Evolutionary conservation across 805 yeast genomes (phyloP).

Genomic region (Metschnikowia cerradonensis): DNA sequence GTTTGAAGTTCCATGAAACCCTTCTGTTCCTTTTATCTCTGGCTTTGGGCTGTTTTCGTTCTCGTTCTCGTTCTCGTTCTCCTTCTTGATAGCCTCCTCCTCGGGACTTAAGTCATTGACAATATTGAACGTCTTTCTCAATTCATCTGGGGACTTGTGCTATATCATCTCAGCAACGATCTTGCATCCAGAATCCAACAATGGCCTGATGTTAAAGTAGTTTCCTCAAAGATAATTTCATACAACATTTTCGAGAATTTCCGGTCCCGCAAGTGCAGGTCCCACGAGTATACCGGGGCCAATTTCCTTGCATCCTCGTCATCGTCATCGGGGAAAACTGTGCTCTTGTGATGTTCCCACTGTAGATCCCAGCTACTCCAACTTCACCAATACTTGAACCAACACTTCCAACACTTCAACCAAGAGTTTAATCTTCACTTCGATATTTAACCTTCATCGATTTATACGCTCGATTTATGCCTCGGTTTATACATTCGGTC

Average conservation of each 20-base stretch:
- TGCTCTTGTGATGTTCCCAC: slow-evolving; percentile 91
- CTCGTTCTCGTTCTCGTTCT: slow-evolving; percentile 57
- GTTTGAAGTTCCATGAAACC: too few species aligned
- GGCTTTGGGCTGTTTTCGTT: slow-evolving; percentile 27
- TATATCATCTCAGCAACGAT: slow-evolving; percentile 81
- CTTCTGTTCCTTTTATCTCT: too few species aligned
- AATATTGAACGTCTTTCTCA: slow-evolving; percentile 73
- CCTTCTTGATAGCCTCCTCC: slow-evolving; percentile 82
- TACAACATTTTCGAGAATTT: slow-evolving; percentile 83
- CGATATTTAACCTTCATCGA: too few species aligned
- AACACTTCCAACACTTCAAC: too few species aligned
- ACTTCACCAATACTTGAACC: too few species aligned
- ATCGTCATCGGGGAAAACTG: slow-evolving; percentile 67
- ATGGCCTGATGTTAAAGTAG: slow-evolving; percentile 62
- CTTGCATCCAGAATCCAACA: slow-evolving; percentile 74
- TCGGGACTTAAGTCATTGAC: slow-evolving; percentile 76
- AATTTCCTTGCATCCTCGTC: slow-evolving; percentile 82
- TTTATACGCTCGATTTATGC: too few species aligned
- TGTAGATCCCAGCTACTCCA: too few species aligned
- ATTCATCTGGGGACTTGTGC: slow-evolving; percentile 75
- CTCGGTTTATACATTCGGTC: too few species aligned
- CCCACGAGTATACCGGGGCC: slow-evolving; percentile 86
- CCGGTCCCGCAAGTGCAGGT: slow-evolving; percentile 53
- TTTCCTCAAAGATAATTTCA: slow-evolving; percentile 77
- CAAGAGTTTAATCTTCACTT: too few species aligned